A percentile compares a stretch with the other conserved stretches of the same genome.
Evolutionary conservation across 768 basidiomycete species (phyloP).

Genomic region (Mycena vulgaris): DNA sequence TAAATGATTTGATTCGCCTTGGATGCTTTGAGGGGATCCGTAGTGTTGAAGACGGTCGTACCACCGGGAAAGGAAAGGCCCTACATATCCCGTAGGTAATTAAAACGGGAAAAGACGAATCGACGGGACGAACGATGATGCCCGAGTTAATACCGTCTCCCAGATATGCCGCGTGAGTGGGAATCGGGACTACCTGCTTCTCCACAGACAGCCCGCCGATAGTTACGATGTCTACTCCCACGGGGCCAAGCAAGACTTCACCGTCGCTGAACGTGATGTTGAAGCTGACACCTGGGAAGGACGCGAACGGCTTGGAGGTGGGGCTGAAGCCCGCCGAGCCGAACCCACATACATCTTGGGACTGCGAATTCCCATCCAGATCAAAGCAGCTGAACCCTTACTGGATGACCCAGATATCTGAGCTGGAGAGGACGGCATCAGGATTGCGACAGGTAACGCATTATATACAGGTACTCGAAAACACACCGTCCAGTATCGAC

Average conservation of each 20-base stretch:
- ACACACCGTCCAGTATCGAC: constrained; percentile 37
- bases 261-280: neutral
- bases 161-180: neutral
- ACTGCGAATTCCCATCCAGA: constrained; percentile 3
- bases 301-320: no score
- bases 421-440: constrained; percentile 24
- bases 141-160: neutral
- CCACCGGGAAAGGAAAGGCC: neutral
- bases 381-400: neutral
- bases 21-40: neutral
- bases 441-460: constrained; percentile 26
- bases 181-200: neutral
- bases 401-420: neutral
- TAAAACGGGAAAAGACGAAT: neutral
- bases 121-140: neutral
- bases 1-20: neutral
- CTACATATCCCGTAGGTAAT: neutral
- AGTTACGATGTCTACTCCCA: neutral
- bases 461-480: neutral
- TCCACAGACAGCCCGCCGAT: neutral
- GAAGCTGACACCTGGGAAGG: neutral
- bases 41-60: neutral
- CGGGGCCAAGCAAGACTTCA: neutral
- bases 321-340: constrained; percentile 39
- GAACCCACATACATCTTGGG: constrained; percentile 37